Evolutionary conservation across 2,329 filamentous ascomycete species (phyloP), one percentile per base, ranked within the genome.

Genomic region (Talaromyces sp.): DNA sequence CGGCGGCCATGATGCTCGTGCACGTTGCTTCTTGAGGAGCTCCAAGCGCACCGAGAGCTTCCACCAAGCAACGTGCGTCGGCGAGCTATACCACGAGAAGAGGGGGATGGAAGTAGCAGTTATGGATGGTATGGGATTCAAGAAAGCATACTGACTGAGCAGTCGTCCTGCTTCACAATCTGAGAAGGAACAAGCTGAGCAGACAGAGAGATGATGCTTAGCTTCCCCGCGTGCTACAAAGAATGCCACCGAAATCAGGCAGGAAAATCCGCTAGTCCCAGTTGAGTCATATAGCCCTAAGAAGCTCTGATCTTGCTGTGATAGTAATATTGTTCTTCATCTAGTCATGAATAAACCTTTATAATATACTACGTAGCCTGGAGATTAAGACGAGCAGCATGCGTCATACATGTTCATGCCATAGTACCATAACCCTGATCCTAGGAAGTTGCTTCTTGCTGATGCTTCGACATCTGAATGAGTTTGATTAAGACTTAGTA

Each of bases 1-100:
- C 73, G 37, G 68, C 63, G 28, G 66, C 66, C 73, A 75, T 75
- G 36, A 53, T 59, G 57, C 31, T 53, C 31, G 46, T 56, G 52
- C 52, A 59, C 43, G 52, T 33, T 56, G 54, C 43, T 56, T 15
- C 22, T 50, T 56, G 35, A 28, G 45, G 57, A 59, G 37, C 57
- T 59, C 46, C 17, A 36, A 33, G 57, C 45, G 17, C 53, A 56
- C 53, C 25, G 28, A 41, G 53, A 59, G 57, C 52, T 31, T 53
- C 43, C 15, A 39, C 35, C 36, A 59, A 33, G 57, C 57, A 54
- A 59, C 57, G 52, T 54, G 57, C 57, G 52, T 35, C 33, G 25
- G 13, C 28, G 31, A 35, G 37, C n/a, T 35, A 51, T 50, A 1
- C 13, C 6, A 17, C 10, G 40, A 40, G 40, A 22, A 35, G 31